Conservation (phyloP, 2,329 filamentous ascomycete genomes). For the Chalaropsis ovoidea region DNA sequence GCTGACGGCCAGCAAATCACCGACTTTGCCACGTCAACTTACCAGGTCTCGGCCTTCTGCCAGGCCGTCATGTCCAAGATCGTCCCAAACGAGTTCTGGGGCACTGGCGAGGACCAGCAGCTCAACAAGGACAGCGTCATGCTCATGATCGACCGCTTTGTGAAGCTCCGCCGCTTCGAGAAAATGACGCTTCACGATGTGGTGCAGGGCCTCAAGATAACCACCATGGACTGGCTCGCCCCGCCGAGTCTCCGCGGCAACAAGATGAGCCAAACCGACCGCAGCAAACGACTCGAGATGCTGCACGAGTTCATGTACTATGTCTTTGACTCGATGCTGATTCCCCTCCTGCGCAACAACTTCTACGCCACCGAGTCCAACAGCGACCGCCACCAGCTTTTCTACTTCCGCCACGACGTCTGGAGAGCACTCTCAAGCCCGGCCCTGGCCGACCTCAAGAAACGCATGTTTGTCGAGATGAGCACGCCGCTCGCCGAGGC, state of each 20-base stretch:
- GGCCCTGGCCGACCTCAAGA: slow-evolving; percentile 55
- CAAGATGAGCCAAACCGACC: slow-evolving; percentile 61
- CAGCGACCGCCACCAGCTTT: slow-evolving; percentile 65
- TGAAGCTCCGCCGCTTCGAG: slow-evolving; percentile 71
- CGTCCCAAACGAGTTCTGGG: slow-evolving; percentile 69
- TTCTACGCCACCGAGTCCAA: slow-evolving; percentile 94
- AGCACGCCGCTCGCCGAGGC: slow-evolving; percentile 45
- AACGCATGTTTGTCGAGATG: slow-evolving; percentile 69
- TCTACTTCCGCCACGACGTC: slow-evolving; percentile 90
- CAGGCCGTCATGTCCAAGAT: slow-evolving; percentile 62
- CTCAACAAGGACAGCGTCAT: slow-evolving; percentile 56
- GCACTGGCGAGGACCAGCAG: slow-evolving; percentile 41
- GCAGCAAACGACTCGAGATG: slow-evolving; percentile 64
- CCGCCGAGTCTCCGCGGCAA: slow-evolving; percentile 39
- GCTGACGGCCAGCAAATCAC: slow-evolving; percentile 40
- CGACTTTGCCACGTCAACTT: slow-evolving; percentile 55
- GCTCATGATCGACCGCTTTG: slow-evolving; percentile 63
- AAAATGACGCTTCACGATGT: slow-evolving; percentile 68
- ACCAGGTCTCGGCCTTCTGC: slow-evolving; percentile 76
- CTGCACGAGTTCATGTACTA: slow-evolving; percentile 84
- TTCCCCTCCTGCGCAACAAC: slow-evolving; percentile 74
- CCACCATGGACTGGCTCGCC: slow-evolving; percentile 61
- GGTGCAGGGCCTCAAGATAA: slow-evolving; percentile 55
- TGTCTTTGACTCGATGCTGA: slow-evolving; percentile 79
- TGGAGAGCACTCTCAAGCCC: slow-evolving; percentile 73